Evolutionary conservation across 139 green algal species (phyloP).

Genomic region (Volvox reticuliferus): DNA sequence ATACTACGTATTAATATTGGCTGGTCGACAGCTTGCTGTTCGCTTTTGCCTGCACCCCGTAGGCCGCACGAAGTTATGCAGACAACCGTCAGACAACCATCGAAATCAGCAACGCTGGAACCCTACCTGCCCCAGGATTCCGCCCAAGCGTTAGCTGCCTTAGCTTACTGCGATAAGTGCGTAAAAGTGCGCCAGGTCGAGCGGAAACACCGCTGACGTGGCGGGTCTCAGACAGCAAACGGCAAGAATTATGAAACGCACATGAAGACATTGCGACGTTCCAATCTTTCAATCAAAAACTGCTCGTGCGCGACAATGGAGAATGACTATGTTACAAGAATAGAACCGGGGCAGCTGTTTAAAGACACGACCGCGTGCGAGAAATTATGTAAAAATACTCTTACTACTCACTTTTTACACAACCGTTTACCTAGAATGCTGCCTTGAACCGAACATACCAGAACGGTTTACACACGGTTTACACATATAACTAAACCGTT

Average conservation of each 20-base stretch:
- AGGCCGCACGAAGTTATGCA: neutral
- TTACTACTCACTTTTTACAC: too few relatives aligned
- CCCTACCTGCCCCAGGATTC: neutral
- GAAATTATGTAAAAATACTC: too few relatives aligned
- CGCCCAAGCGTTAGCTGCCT: neutral
- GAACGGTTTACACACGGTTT: too few relatives aligned
- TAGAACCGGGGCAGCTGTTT: too few relatives aligned
- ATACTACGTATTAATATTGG: conserved; percentile 16
- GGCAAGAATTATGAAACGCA: neutral
- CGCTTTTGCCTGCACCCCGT: neutral
- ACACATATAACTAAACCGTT: too few relatives aligned
- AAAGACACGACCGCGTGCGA: too few relatives aligned
- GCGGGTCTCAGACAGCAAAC: neutral
- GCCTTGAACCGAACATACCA: too few relatives aligned
- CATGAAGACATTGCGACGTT: neutral
- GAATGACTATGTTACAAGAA: too few relatives aligned
- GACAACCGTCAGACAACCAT: neutral
- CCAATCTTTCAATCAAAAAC: too few relatives aligned
- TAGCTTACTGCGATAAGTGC: neutral
- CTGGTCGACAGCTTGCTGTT: neutral
- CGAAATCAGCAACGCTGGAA: neutral
- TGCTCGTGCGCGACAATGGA: too few relatives aligned
- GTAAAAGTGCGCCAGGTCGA: neutral
- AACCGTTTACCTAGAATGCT: too few relatives aligned
- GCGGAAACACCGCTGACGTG: neutral